These are phyloP conservation scores for Aspergillus unguis DNA, from an alignment of 2,329 filamentous ascomycete genomes.

Conservation along the genomic window DNA sequence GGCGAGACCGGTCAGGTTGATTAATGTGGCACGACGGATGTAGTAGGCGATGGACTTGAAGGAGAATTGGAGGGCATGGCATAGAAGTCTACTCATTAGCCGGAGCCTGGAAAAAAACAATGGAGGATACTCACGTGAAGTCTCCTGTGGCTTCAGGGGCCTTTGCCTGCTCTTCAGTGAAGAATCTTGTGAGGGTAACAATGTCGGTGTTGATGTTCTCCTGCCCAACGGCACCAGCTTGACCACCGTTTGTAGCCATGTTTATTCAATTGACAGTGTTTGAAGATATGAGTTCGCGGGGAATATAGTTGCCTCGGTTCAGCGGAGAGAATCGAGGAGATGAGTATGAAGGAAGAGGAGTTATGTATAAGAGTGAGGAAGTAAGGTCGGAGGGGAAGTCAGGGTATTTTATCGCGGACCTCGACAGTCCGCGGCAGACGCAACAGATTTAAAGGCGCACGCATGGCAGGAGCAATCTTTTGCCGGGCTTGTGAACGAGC, in stretches of 20 bases:
- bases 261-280: constrained; percentile 10
- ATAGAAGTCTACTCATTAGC: constrained; percentile 66
- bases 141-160: constrained; percentile 94
- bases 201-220: constrained; percentile 96
- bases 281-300: constrained; percentile 4
- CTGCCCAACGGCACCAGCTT: constrained; percentile 50
- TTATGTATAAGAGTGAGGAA: neutral
- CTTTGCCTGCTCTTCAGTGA: constrained; percentile 93
- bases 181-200: constrained; percentile 87
- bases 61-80: constrained; percentile 96
- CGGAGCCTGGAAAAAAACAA: neutral
- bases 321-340: constrained; percentile 20
- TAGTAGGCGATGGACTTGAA: constrained; percentile 99
- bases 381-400: neutral
- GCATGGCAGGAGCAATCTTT: constrained; percentile 16
- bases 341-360: constrained; percentile 4
- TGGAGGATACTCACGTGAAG: constrained; percentile 71
- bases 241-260: constrained; percentile 42
- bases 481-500: constrained; percentile 9
- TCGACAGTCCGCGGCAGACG: constrained; percentile 1
- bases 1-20: constrained; percentile 92
- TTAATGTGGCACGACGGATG: constrained; percentile 90
- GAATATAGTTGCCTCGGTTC: constrained; percentile 26
- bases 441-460: constrained; percentile 7
- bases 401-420: constrained; percentile 8